Base-by-base conservation (phyloP, 2,329 filamentous ascomycete genomes). In the Neonectria magnoliae region DNA sequence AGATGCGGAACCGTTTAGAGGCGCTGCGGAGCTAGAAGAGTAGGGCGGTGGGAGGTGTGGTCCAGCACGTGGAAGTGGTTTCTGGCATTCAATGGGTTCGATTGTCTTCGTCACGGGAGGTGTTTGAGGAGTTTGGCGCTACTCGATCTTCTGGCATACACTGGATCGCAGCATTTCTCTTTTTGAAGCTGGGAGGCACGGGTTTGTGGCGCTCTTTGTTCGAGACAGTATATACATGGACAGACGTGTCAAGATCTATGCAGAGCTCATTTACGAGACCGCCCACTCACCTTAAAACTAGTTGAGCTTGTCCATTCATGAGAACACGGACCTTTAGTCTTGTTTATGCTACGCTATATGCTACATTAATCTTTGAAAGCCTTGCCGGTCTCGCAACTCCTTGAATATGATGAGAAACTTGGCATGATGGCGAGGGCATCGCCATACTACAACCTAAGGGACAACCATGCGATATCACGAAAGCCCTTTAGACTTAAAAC, bases 1-100 rank as follows among this genome's bases (percentile, higher is more conserved):
- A 97, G 83, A 98, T 98, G 96, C 86, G 95, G 77, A 94, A 94
- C 71, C 86, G 95, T 52, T 80, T 99, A 72, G 93, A 98, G 81
- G 94, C 94, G 38, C 81, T 98, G 76, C 92, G 96, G 86, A 98
- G 94, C 80, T 97, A 74, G 68, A 57, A 13, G 36, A 13, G 41
- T 45, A 29, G 31, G 9, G 16, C 14, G 16, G 5, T 7, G 9
- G 22, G n/a, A 25, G 42, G 25, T 41, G 27, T 44, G 11, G 10
- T 29, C 22, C 20, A n/a, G 22, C 31, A 42, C 48, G 31, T 20
- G 14, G 42, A 16, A 38, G 13, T 29, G 18, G 14, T 27, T 27
- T 18, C 29, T 42, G 38, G 38, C 52, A 45, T 57, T 44, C 7
- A 20, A 57, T 22, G 47, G 33, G 36, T 36, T 57, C 36, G 8